These are phyloP conservation scores for Melaleuca alternifolia DNA, from an alignment of 345 rosid genomes.

Conservation along the genomic window DNA sequence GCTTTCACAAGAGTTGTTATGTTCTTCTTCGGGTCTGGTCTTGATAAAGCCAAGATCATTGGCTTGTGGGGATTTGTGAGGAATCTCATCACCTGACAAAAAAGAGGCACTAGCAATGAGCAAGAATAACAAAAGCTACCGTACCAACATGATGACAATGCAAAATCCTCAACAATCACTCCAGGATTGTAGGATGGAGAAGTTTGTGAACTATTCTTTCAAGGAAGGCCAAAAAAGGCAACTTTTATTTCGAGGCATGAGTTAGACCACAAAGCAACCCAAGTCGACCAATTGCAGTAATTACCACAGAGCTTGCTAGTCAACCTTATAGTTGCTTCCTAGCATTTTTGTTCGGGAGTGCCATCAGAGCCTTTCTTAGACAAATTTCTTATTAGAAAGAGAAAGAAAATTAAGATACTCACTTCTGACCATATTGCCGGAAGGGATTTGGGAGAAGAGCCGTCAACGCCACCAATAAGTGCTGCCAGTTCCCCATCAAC, in stretches of 20 bases:
- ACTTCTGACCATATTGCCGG: conserved; percentile 95
- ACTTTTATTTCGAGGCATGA: background rate
- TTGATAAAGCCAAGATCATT: conserved; percentile 88
- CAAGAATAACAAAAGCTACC: background rate
- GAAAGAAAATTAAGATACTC: conserved; percentile 8
- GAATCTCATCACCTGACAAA: conserved; percentile 71
- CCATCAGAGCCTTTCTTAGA: background rate
- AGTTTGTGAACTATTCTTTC: background rate
- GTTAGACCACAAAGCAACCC: background rate
- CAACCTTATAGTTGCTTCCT: background rate
- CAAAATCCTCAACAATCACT: background rate
- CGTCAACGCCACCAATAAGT: conserved; percentile 50
- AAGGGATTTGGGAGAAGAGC: conserved; percentile 76
- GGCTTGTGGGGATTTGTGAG: conserved; percentile 95
- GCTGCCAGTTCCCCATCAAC: conserved; percentile 64
- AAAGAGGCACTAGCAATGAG: background rate
- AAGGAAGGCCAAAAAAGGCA: background rate
- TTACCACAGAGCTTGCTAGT: background rate
- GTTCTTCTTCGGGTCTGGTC: conserved; percentile 98
- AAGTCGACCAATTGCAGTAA: background rate
- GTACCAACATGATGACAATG: background rate
- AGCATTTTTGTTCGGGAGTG: background rate
- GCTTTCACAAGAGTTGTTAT: conserved; percentile 88
- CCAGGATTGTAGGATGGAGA: background rate
- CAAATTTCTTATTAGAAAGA: background rate